Percentiles rank a stretch among this genome's conserved stretches.
Conservation (phyloP, 2,329 filamentous ascomycete genomes). For the Clarireedia hainanense region DNA sequence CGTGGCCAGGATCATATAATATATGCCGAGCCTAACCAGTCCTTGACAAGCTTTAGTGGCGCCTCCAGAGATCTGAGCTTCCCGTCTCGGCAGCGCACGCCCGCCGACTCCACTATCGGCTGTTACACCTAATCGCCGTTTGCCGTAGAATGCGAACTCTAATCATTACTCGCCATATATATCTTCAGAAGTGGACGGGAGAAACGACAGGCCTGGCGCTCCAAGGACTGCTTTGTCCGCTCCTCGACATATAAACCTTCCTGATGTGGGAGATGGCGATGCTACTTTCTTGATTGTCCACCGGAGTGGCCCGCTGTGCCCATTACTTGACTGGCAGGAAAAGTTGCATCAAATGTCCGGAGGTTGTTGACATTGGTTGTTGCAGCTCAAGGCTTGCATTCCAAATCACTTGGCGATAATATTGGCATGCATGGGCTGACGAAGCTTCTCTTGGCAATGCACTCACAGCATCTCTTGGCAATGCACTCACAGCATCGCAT, state of each 20-base stretch:
- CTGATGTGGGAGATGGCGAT: not conserved
- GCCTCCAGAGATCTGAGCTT: not conserved
- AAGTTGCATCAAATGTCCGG: not conserved
- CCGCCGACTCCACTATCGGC: constrained; percentile 3
- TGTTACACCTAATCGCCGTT: not conserved
- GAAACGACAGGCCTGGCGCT: not conserved
- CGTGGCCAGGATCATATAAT: not conserved
- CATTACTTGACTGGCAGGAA: not conserved
- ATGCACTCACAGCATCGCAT: no score
- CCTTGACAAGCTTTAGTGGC: not conserved
- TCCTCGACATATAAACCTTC: not conserved
- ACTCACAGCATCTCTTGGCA: not conserved
- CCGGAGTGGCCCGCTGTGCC: no score
- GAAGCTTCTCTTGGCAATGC: not conserved
- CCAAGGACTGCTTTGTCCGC: not conserved
- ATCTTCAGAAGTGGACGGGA: not conserved
- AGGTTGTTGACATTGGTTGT: not conserved
- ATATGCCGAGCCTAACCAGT: not conserved
- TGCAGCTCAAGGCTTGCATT: not conserved
- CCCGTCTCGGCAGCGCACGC: constrained; percentile 5
- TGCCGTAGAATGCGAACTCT: not conserved
- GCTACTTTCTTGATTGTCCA: not conserved
- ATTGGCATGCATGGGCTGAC: not conserved
- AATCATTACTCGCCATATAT: not conserved
- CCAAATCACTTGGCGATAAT: not conserved